Conservation (phyloP, 306 rosid species). For the Myrica gale region DNA sequence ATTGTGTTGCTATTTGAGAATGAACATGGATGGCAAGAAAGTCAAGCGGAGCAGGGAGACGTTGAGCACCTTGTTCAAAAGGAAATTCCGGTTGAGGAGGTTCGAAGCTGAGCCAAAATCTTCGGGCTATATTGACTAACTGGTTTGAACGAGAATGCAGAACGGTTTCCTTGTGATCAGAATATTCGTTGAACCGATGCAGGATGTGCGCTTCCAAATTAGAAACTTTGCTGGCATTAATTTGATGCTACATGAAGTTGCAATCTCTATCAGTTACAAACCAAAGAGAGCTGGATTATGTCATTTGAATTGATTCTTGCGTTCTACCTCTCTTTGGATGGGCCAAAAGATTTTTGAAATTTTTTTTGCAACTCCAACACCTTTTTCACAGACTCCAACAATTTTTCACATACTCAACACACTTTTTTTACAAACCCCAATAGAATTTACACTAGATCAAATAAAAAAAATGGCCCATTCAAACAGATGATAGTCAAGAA, state of each 20-base stretch:
- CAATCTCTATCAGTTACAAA: constrained; percentile 14
- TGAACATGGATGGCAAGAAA: constrained; percentile 42
- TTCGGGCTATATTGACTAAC: neutral
- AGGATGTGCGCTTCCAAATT: constrained; percentile 7
- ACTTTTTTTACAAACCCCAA: too few relatives aligned
- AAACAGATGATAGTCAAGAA: too few relatives aligned
- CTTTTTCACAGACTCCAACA: too few relatives aligned
- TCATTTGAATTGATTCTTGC: too few relatives aligned
- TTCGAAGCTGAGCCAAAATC: neutral
- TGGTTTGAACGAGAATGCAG: constrained; percentile 22
- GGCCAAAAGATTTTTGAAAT: too few relatives aligned
- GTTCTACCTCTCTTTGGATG: too few relatives aligned
- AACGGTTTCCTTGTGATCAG: constrained; percentile 11
- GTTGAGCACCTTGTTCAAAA: constrained; percentile 84
- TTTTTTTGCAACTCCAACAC: too few relatives aligned
- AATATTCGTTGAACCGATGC: constrained; percentile 17
- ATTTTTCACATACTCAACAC: too few relatives aligned
- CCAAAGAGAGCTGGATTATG: neutral
- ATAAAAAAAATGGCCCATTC: too few relatives aligned
- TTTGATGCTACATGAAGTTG: constrained; percentile 17
- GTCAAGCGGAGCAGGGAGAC: constrained; percentile 73
- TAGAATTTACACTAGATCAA: too few relatives aligned
- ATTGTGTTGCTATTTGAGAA: constrained; percentile 75
- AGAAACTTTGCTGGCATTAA: constrained; percentile 29
- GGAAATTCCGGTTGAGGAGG: constrained; percentile 18